These are phyloP conservation scores for Candida glucosophila DNA, from an alignment of 1,139 yeast species.

Conservation along the genomic window DNA sequence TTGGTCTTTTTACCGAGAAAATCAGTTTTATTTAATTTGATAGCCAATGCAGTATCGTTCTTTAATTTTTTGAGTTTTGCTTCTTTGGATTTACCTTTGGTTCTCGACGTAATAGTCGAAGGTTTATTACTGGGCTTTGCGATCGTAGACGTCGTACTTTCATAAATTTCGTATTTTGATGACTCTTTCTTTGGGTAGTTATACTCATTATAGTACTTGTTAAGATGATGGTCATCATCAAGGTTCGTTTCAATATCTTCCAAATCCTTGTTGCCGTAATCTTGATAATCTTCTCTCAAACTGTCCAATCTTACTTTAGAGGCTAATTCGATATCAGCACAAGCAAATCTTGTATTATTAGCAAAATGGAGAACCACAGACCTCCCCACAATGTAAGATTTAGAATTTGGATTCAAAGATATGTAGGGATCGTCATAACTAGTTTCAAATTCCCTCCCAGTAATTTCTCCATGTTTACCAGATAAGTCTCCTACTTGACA, in stretches of 20 bases:
- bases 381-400: conserved; percentile 43
- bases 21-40: too few species aligned
- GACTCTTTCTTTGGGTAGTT: conserved; percentile 11
- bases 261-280: conserved; percentile 12
- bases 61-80: too few species aligned
- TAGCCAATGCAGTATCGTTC: too few species aligned
- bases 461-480: conserved; percentile 55
- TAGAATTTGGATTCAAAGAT: conserved; percentile 39
- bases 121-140: too few species aligned
- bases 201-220: conserved; percentile 10
- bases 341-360: conserved; percentile 44
- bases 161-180: conserved; percentile 9
- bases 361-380: conserved; percentile 46
- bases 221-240: conserved; percentile 9
- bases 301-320: conserved; percentile 14
- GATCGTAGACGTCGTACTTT: too few species aligned
- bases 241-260: conserved; percentile 8
- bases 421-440: conserved; percentile 46
- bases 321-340: conserved; percentile 44
- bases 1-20: too few species aligned
- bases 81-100: too few species aligned
- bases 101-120: too few species aligned
- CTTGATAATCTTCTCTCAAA: conserved; percentile 17
- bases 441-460: conserved; percentile 46
- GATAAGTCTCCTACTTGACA: conserved; percentile 58